Conservation (phyloP, 2,329 filamentous ascomycete species). For the Epichloe sylvatica region DNA sequence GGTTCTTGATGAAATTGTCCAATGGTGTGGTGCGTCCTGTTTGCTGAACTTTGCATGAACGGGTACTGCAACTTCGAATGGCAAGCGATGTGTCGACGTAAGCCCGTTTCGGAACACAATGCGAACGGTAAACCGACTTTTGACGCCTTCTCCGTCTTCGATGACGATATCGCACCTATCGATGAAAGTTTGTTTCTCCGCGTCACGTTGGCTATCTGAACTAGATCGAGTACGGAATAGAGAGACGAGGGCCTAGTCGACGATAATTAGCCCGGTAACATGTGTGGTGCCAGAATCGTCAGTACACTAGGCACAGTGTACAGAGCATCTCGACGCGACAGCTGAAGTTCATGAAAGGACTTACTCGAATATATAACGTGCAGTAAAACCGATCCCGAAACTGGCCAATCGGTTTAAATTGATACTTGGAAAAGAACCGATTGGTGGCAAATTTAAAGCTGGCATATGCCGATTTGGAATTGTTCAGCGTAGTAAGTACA, state of each 20-base stretch:
- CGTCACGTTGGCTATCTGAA: constrained; percentile 40
- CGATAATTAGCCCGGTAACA: neutral
- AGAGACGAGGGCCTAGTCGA: constrained; percentile 47
- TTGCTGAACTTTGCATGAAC: constrained; percentile 64
- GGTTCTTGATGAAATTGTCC: constrained; percentile 58
- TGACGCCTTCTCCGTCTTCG: constrained; percentile 54
- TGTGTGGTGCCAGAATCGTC: neutral
- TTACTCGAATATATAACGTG: constrained; percentile 56
- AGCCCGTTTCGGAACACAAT: constrained; percentile 64
- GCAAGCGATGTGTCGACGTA: constrained; percentile 62
- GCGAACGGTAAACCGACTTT: constrained; percentile 61
- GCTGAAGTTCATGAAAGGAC: constrained; percentile 6
- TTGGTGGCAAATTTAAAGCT: constrained; percentile 53
- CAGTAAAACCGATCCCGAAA: constrained; percentile 54
- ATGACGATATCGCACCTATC: constrained; percentile 62
- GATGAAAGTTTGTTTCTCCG: constrained; percentile 54
- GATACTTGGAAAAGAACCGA: constrained; percentile 61
- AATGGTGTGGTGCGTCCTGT: constrained; percentile 51
- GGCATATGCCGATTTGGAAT: constrained; percentile 68
- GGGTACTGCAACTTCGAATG: constrained; percentile 60
- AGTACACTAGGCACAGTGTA: neutral
- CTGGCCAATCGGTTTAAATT: constrained; percentile 42
- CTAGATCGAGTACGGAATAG: constrained; percentile 55
- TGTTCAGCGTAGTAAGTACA: constrained; percentile 60
- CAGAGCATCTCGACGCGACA: neutral